Conservation (phyloP, 352 stramenopile genomes). For the Sclerospora graminicola region DNA sequence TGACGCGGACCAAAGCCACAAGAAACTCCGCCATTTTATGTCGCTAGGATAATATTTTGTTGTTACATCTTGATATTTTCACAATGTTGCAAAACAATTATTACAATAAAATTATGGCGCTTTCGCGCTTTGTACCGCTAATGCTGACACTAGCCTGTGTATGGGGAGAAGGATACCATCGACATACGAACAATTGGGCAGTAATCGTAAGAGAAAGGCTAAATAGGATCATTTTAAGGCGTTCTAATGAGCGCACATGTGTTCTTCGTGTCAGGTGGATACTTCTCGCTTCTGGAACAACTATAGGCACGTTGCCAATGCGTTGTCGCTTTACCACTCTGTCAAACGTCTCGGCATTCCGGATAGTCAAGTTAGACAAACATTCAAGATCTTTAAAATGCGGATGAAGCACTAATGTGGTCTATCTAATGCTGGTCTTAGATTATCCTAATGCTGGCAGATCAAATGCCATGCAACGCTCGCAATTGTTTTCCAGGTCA, state of each 20-base stretch:
- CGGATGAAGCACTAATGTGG: no score
- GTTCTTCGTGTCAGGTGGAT: constrained; percentile 50
- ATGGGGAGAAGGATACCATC: constrained; percentile 32
- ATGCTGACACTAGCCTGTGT: constrained; percentile 18
- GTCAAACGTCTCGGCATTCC: constrained; percentile 89
- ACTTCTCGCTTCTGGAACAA: constrained; percentile 97
- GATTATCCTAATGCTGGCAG: constrained; percentile 94
- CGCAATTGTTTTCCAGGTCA: constrained; percentile 86
- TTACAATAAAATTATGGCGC: constrained; percentile 8
- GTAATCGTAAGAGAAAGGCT: constrained; percentile 40
- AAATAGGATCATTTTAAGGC: neutral
- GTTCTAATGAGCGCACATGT: neutral
- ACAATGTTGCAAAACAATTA: constrained; percentile 2
- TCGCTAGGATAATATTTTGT: constrained; percentile 3
- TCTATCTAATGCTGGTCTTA: constrained; percentile 8
- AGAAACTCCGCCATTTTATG: constrained; percentile 27
- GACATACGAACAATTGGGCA: constrained; percentile 84
- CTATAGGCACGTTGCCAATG: constrained; percentile 94
- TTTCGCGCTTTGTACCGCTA: constrained; percentile 15
- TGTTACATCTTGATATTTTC: no score
- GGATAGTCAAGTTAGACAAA: constrained; percentile 80
- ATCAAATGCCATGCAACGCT: constrained; percentile 92
- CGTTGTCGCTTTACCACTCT: constrained; percentile 90
- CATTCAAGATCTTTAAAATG: no score
- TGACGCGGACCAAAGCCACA: constrained; percentile 55